Evolutionary conservation across 2,329 filamentous ascomycete species (phyloP).

Genomic region (Trichoderma simmonsii): DNA sequence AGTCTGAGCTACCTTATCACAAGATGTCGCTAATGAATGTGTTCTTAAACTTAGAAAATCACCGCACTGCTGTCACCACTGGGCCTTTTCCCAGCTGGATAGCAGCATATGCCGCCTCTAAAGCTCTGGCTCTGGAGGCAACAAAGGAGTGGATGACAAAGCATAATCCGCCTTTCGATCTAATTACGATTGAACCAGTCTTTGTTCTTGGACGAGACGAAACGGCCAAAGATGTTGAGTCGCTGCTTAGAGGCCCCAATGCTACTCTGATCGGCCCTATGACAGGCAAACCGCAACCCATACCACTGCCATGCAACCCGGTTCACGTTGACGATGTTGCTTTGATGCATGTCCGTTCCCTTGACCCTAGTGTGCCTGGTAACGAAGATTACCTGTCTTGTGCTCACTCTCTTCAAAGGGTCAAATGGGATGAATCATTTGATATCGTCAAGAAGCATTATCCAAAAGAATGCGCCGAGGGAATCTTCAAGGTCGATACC

Average conservation of each 20-base stretch:
- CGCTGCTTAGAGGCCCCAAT: slow-evolving; percentile 32
- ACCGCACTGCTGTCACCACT: background rate
- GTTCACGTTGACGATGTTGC: slow-evolving; percentile 21
- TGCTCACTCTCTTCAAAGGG: background rate
- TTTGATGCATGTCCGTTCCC: slow-evolving; percentile 13
- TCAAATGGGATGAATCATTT: background rate
- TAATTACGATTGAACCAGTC: slow-evolving; percentile 36
- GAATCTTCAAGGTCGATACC: slow-evolving; percentile 8
- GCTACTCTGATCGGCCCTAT: slow-evolving; percentile 33
- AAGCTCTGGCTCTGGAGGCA: slow-evolving; percentile 33
- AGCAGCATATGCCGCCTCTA: slow-evolving; percentile 37
- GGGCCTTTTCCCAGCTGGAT: slow-evolving; percentile 32
- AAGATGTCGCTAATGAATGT: background rate
- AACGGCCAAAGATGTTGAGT: slow-evolving; percentile 16
- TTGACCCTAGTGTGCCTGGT: background rate
- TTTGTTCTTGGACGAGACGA: slow-evolving; percentile 38
- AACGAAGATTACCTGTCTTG: slow-evolving; percentile 8
- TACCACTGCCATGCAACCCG: slow-evolving; percentile 25
- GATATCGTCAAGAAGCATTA: slow-evolving; percentile 15
- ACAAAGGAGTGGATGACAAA: slow-evolving; percentile 33
- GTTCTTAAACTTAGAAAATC: background rate
- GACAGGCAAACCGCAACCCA: slow-evolving; percentile 26
- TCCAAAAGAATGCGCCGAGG: background rate
- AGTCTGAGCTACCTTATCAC: background rate
- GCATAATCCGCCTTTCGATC: slow-evolving; percentile 35